These are phyloP conservation scores for Candida stauntonica DNA, from an alignment of 805 yeast genomes.

Conservation along the genomic window DNA sequence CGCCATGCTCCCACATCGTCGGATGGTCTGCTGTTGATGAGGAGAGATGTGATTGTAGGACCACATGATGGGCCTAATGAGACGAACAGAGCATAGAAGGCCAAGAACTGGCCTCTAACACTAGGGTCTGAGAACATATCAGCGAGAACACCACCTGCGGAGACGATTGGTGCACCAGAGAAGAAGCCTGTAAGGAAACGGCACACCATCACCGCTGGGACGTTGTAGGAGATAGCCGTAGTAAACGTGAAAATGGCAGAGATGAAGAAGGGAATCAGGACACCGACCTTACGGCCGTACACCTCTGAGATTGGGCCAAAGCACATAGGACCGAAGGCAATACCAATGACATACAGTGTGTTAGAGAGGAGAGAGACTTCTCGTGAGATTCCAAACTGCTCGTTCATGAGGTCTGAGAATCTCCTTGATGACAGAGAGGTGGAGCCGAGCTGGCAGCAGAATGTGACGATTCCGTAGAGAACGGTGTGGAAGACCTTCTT, in stretches of 20 bases:
- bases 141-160: conserved; percentile 49
- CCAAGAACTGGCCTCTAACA: conserved; percentile 50
- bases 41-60: conserved; percentile 45
- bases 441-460: conserved; percentile 46
- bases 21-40: conserved; percentile 35
- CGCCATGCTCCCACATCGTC: conserved; percentile 46
- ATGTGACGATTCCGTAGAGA: conserved; percentile 36
- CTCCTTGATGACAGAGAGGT: conserved; percentile 42
- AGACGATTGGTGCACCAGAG: conserved; percentile 58
- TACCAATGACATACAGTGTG: conserved; percentile 58
- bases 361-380: conserved; percentile 50
- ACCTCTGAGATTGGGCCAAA: conserved; percentile 55
- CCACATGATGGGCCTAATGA: conserved; percentile 40
- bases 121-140: conserved; percentile 45
- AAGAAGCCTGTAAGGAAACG: conserved; percentile 57
- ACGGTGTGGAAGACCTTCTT: conserved; percentile 37
- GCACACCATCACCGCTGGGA: conserved; percentile 46
- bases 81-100: conserved; percentile 44
- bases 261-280: conserved; percentile 38
- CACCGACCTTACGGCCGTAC: conserved; percentile 39
- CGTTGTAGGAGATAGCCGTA: conserved; percentile 45
- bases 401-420: conserved; percentile 29
- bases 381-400: conserved; percentile 38
- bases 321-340: conserved; percentile 54
- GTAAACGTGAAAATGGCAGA: conserved; percentile 43